Percentiles rank a stretch among this genome's conserved stretches.
Evolutionary conservation across 2,329 filamentous ascomycete genomes (phyloP).

Genomic region (Chrysosporium keratinophilum): DNA sequence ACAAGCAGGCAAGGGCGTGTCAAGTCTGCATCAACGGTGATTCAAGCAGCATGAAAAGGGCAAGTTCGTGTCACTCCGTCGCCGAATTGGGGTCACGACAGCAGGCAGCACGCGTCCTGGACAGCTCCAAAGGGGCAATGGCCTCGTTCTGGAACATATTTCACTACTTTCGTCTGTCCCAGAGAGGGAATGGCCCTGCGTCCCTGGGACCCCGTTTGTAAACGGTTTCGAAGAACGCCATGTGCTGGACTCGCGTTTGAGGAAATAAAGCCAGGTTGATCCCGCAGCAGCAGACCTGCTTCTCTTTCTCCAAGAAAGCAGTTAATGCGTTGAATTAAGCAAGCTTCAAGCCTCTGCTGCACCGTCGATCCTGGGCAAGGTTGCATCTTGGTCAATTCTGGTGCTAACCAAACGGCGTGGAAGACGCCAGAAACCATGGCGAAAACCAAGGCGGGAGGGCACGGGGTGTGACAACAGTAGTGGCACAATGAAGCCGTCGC

Average conservation of each 20-base stretch:
- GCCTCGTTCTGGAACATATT: not conserved
- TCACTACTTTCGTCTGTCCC: not conserved
- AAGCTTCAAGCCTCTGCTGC: no score
- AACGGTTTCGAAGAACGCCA: no score
- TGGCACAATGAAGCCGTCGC: not conserved
- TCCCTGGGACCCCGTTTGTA: no score
- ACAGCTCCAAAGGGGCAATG: not conserved
- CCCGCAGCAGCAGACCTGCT: no score
- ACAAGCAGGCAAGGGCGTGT: not conserved
- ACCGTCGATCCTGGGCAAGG: no score
- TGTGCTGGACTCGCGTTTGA: no score
- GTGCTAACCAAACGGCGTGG: no score
- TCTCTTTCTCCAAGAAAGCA: no score
- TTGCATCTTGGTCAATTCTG: no score
- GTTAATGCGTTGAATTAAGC: no score
- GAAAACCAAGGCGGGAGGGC: not conserved
- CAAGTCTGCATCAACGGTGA: constrained; percentile 9
- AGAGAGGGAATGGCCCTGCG: not conserved
- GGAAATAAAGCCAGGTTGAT: no score
- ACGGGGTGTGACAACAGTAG: not conserved
- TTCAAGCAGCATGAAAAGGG: constrained; percentile 11
- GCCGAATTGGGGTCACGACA: not conserved
- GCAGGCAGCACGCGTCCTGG: not conserved
- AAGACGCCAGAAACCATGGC: no score
- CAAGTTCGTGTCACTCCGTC: not conserved